These are phyloP conservation scores for Alternaria ventricosa DNA, from an alignment of 2,329 filamentous ascomycete genomes.

Conservation along the genomic window DNA sequence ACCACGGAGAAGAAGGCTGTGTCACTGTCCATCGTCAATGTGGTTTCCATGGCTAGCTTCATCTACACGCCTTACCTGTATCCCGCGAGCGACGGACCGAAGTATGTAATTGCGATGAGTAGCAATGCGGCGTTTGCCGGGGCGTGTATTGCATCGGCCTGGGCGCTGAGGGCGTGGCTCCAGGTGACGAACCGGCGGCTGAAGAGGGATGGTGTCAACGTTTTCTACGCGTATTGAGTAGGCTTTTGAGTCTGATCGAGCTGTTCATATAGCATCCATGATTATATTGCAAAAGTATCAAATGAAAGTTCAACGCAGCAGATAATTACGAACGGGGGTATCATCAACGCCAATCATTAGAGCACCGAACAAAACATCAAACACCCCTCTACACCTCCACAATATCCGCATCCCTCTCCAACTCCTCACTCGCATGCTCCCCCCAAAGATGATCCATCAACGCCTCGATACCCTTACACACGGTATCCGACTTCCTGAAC, in stretches of 20 bases:
- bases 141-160: slow-evolving; percentile 20
- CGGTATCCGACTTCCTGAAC: slow-evolving; percentile 35
- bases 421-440: slow-evolving; percentile 37
- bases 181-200: slow-evolving; percentile 16
- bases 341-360: background rate
- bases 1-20: slow-evolving; percentile 53
- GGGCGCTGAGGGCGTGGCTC: slow-evolving; percentile 20
- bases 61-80: slow-evolving; percentile 45
- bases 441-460: slow-evolving; percentile 45
- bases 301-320: background rate
- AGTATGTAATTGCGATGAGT: slow-evolving; percentile 26
- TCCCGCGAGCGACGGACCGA: slow-evolving; percentile 27
- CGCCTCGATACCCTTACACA: slow-evolving; percentile 28
- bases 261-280: background rate
- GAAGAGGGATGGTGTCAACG: slow-evolving; percentile 10
- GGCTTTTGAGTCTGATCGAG: background rate
- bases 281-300: background rate
- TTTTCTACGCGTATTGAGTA: slow-evolving; percentile 22
- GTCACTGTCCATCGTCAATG: slow-evolving; percentile 50
- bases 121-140: slow-evolving; percentile 28
- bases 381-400: slow-evolving; percentile 15
- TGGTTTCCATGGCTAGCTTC: slow-evolving; percentile 47
- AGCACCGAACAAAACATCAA: background rate
- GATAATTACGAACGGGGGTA: background rate
- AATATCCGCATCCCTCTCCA: slow-evolving; percentile 38